Percentiles rank a stretch among this genome's conserved stretches.
These are phyloP conservation scores for Hygrocybe coccinea DNA, from an alignment of 768 basidiomycete species.

Conservation along the genomic window DNA sequence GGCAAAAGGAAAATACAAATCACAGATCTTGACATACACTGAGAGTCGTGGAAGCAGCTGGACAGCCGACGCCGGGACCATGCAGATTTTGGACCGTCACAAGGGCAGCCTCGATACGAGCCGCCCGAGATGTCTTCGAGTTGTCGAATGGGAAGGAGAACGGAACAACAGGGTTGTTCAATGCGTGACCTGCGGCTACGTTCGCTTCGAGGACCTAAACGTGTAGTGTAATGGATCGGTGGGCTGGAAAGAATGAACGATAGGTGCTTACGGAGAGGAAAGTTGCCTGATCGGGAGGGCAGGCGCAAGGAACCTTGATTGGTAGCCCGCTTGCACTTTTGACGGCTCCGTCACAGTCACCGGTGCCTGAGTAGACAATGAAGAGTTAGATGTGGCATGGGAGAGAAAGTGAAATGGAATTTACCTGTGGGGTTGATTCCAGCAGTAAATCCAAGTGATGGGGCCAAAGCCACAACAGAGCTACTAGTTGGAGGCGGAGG, in stretches of 20 bases:
- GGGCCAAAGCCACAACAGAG: constrained; percentile 47
- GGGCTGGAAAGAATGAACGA: constrained; percentile 1
- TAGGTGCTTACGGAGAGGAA: constrained; percentile 46
- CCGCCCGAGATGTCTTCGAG: constrained; percentile 46
- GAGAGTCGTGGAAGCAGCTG: constrained; percentile 61
- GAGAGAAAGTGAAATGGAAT: constrained; percentile 7
- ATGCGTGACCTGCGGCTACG: constrained; percentile 55
- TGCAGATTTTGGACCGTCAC: constrained; percentile 71
- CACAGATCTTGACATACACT: neutral
- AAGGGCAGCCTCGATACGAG: constrained; percentile 54
- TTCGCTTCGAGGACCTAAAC: constrained; percentile 45
- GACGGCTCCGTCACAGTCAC: constrained; percentile 58
- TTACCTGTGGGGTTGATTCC: constrained; percentile 58
- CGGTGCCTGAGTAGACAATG: constrained; percentile 30
- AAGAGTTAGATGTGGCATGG: neutral
- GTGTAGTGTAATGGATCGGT: neutral
- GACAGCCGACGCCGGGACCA: constrained; percentile 65
- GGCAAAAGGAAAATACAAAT: constrained; percentile 10
- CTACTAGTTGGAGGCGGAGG: constrained; percentile 29
- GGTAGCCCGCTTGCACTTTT: constrained; percentile 48
- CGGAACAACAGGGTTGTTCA: constrained; percentile 57
- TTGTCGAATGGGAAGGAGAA: constrained; percentile 62
- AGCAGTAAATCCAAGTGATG: constrained; percentile 52
- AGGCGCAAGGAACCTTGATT: constrained; percentile 59
- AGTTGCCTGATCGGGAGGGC: constrained; percentile 51